Conservation (phyloP, 2,329 filamentous ascomycete species). For the Penicillium sp. region DNA sequence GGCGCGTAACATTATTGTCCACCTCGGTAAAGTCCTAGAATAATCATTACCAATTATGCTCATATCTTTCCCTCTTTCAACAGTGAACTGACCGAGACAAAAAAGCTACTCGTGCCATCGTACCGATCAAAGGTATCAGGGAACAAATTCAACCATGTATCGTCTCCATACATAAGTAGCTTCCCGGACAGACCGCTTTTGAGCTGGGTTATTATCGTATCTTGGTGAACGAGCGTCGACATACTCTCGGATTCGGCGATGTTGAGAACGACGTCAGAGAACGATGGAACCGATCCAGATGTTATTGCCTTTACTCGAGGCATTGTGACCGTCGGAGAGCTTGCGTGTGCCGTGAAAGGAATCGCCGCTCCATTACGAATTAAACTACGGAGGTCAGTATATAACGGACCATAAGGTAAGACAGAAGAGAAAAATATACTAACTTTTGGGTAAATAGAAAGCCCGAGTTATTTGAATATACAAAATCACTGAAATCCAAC, state of each 20-base stretch:
- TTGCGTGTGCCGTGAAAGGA: conserved; percentile 91
- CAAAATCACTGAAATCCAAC: conserved; percentile 69
- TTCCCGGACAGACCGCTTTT: conserved; percentile 67
- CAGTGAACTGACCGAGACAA: conserved; percentile 73
- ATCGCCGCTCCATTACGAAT: conserved; percentile 79
- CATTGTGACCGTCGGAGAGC: conserved; percentile 98
- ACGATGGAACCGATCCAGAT: conserved; percentile 95
- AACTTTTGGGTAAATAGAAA: conserved; percentile 87
- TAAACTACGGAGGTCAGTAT: conserved; percentile 52
- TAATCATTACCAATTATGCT: not conserved
- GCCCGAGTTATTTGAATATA: conserved; percentile 74
- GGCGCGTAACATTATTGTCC: conserved; percentile 92
- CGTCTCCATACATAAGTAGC: conserved; percentile 92
- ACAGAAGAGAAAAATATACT: conserved; percentile 10
- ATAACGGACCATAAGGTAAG: not conserved
- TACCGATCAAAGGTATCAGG: conserved; percentile 79
- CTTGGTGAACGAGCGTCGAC: conserved; percentile 80
- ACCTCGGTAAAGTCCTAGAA: conserved; percentile 91
- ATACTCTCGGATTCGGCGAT: conserved; percentile 91
- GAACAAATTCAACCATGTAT: conserved; percentile 97
- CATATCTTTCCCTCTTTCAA: not conserved
- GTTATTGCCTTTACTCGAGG: conserved; percentile 95
- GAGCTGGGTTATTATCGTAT: conserved; percentile 95
- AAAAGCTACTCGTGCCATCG: conserved; percentile 96
- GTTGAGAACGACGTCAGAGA: conserved; percentile 93